These are phyloP conservation scores for Magnusiomyces paraingens DNA, from an alignment of 1,139 yeast genomes.

Conservation along the genomic window DNA sequence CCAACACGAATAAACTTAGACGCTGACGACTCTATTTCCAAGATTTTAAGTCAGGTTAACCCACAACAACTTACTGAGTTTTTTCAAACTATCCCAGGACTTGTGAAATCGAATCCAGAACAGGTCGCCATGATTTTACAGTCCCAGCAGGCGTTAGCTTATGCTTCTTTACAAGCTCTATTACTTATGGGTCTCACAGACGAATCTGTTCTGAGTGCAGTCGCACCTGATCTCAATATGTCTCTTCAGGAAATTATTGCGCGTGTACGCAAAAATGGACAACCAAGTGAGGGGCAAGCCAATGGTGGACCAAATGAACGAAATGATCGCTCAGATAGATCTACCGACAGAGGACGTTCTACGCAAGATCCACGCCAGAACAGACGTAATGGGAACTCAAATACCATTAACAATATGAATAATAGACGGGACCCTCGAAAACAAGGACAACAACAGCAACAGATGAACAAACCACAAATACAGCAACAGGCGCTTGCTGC, in stretches of 20 bases:
- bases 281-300: not conserved
- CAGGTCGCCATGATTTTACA: conserved; percentile 58
- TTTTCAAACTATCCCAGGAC: conserved; percentile 54
- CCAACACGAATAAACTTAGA: conserved; percentile 33
- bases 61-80: conserved; percentile 50
- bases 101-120: conserved; percentile 57
- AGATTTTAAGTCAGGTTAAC: conserved; percentile 51
- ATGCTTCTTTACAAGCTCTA: conserved; percentile 74
- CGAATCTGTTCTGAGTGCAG: conserved; percentile 24
- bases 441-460: conserved; percentile 1
- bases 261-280: not conserved
- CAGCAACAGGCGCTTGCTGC: not conserved
- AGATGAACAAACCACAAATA: not conserved
- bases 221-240: not conserved
- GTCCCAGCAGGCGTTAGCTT: conserved; percentile 71
- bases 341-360: no score
- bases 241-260: conserved; percentile 1
- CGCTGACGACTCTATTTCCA: conserved; percentile 59
- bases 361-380: not conserved
- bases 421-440: not conserved
- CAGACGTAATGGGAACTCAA: not conserved
- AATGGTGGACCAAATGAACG: not conserved
- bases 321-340: not conserved
- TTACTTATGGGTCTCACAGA: conserved; percentile 53
- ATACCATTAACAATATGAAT: not conserved